Conservation (phyloP, 495 filamentous ascomycete genomes). For the Hypoxylon perforatum region DNA sequence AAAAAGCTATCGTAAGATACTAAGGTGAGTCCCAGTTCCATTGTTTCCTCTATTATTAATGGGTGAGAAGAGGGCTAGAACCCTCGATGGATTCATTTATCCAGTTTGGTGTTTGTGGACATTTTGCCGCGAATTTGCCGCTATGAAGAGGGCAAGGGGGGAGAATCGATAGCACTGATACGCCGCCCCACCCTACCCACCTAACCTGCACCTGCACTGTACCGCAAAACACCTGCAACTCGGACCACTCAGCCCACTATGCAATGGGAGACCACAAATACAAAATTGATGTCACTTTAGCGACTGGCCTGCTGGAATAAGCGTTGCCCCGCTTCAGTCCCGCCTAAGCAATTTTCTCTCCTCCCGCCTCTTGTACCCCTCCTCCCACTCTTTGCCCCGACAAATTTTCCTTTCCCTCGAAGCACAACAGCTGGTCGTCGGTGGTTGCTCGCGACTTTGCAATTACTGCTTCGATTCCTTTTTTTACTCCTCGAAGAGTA, state of each 20-base stretch:
- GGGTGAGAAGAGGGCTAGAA: constrained; percentile 21
- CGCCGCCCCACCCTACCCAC: neutral
- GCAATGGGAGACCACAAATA: constrained; percentile 19
- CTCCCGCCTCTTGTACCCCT: constrained; percentile 40
- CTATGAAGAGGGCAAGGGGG: constrained; percentile 9
- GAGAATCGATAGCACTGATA: neutral
- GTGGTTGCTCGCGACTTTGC: constrained; percentile 48
- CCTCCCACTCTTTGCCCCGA: constrained; percentile 31
- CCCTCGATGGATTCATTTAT: constrained; percentile 27
- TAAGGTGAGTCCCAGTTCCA: constrained; percentile 1
- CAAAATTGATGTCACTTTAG: constrained; percentile 28
- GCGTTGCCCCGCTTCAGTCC: constrained; percentile 44
- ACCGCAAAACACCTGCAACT: neutral
- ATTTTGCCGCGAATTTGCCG: constrained; percentile 31
- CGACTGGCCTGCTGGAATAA: constrained; percentile 10
- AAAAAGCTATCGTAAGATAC: constrained; percentile 1
- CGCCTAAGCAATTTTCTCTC: constrained; percentile 25
- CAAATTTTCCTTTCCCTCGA: constrained; percentile 42
- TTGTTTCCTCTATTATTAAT: constrained; percentile 21
- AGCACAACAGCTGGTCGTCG: constrained; percentile 48
- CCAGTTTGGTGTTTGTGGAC: constrained; percentile 11
- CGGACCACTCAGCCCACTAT: neutral
- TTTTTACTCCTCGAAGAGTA: constrained; percentile 21
- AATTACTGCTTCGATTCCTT: constrained; percentile 25
- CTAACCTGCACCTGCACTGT: no score